Conservation (phyloP, 1,284 basidiomycete species). For the Leccinum variabile region DNA sequence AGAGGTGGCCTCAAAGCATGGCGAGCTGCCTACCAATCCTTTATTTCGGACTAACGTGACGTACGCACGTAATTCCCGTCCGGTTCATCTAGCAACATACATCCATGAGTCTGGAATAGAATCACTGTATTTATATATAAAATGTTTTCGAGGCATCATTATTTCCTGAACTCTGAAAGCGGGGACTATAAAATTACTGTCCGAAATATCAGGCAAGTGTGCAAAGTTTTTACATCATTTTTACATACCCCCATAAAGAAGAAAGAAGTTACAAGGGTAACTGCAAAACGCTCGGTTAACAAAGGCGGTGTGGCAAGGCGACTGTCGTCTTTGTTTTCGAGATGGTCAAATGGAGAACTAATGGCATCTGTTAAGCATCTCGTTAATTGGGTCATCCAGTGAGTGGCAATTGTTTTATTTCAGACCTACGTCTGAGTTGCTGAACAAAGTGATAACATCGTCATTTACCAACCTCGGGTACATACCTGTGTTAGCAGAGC, state of each 20-base stretch:
- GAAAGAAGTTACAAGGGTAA: not conserved
- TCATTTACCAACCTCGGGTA: not conserved
- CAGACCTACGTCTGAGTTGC: not conserved
- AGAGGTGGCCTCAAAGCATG: slow-evolving; percentile 70
- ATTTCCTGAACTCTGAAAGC: not conserved
- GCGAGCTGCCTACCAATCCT: slow-evolving; percentile 45
- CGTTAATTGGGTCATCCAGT: not conserved
- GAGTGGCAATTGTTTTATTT: not conserved
- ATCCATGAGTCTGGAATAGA: not conserved
- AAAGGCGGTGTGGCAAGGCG: not conserved
- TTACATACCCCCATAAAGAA: not conserved
- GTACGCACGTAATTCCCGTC: not conserved
- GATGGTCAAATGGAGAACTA: not conserved
- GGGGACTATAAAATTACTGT: not conserved
- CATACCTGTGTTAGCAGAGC: slow-evolving; percentile 7
- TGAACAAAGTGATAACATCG: not conserved
- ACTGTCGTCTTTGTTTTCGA: not conserved
- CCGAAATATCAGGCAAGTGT: not conserved
- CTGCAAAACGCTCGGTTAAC: not conserved
- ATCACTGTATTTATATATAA: slow-evolving; percentile 9
- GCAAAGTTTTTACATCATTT: not conserved
- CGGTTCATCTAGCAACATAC: not conserved
- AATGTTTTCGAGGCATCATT: not conserved
- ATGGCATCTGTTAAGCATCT: not conserved
- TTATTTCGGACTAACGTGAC: slow-evolving; percentile 21